Conservation (phyloP, 2,329 filamentous ascomycete genomes). For the Lecanicillium sp. region DNA sequence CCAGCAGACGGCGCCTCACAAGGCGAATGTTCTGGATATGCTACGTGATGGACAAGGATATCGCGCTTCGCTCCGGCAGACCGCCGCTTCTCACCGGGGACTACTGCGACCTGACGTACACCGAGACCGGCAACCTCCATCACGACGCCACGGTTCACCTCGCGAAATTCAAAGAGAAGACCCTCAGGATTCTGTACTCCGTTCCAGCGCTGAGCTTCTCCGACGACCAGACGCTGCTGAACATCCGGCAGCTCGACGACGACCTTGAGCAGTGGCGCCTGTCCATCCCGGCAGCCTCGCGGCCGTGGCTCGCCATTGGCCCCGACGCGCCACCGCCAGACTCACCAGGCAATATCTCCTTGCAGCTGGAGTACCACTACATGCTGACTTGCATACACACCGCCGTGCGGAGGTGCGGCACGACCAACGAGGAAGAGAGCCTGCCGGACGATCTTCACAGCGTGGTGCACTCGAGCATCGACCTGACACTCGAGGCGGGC, state of each 20-base stretch:
- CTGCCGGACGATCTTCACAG: conserved; percentile 18
- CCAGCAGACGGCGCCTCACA: conserved; percentile 6
- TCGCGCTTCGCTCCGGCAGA: conserved; percentile 19
- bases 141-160: conserved; percentile 12
- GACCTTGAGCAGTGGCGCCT: conserved; percentile 29
- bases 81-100: conserved; percentile 32
- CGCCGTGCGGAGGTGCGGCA: conserved; percentile 18
- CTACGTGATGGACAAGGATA: conserved; percentile 24
- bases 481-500: conserved; percentile 20
- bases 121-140: conserved; percentile 20
- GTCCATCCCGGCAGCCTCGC: conserved; percentile 17
- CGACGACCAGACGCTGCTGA: conserved; percentile 20
- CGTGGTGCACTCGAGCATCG: conserved; percentile 20
- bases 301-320: conserved; percentile 5
- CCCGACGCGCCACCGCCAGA: not conserved
- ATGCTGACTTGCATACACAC: conserved; percentile 17
- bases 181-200: conserved; percentile 19
- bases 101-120: conserved; percentile 45
- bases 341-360: not conserved
- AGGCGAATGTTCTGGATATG: conserved; percentile 23
- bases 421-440: conserved; percentile 4
- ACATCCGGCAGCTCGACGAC: conserved; percentile 25
- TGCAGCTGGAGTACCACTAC: conserved; percentile 20
- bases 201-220: conserved; percentile 17
- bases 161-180: conserved; percentile 21